phyloP scores from a whole-genome alignment of 2,329 filamentous ascomycete genomes.

The Thielaviopsis musarum region DNA sequence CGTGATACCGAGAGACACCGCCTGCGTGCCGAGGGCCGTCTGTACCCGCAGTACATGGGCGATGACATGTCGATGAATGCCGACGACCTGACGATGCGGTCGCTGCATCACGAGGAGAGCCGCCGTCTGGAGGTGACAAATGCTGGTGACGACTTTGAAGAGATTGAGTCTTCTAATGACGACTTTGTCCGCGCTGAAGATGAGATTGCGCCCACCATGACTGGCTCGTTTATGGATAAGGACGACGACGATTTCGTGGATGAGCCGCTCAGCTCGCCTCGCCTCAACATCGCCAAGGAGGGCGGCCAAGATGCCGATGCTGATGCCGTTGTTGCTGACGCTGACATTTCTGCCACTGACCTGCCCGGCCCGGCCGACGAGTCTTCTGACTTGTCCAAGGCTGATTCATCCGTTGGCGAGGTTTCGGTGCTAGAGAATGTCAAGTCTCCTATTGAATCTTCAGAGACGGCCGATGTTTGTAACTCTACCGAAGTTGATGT shows the following conservation, averaged over 20 bases:
- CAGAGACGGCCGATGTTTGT: neutral
- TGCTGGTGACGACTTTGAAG: conserved; percentile 81
- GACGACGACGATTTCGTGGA: conserved; percentile 64
- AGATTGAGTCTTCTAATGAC: conserved; percentile 50
- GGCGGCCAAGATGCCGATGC: conserved; percentile 33
- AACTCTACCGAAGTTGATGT: neutral
- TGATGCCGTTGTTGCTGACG: conserved; percentile 36
- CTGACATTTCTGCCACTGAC: conserved; percentile 14
- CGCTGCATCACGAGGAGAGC: conserved; percentile 36
- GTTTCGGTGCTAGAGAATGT: conserved; percentile 3
- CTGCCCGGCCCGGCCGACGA: conserved; percentile 6
- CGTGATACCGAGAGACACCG: conserved; percentile 70
- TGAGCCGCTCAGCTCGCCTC: conserved; percentile 54
- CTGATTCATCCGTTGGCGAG: conserved; percentile 2
- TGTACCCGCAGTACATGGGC: conserved; percentile 27
- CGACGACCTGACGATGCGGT: conserved; percentile 47
- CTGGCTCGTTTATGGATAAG: conserved; percentile 44
- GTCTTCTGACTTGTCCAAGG: conserved; percentile 4
- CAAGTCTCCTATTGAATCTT: neutral
- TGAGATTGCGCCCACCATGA: conserved; percentile 54
- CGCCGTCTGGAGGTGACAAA: conserved; percentile 66
- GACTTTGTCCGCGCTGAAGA: conserved; percentile 64
- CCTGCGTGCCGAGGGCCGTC: conserved; percentile 59
- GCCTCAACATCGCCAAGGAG: conserved; percentile 27
- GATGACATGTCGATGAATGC: conserved; percentile 22